Base-by-base conservation (phyloP, 23 red algal genomes). In the Pyropia yezoensis region DNA sequence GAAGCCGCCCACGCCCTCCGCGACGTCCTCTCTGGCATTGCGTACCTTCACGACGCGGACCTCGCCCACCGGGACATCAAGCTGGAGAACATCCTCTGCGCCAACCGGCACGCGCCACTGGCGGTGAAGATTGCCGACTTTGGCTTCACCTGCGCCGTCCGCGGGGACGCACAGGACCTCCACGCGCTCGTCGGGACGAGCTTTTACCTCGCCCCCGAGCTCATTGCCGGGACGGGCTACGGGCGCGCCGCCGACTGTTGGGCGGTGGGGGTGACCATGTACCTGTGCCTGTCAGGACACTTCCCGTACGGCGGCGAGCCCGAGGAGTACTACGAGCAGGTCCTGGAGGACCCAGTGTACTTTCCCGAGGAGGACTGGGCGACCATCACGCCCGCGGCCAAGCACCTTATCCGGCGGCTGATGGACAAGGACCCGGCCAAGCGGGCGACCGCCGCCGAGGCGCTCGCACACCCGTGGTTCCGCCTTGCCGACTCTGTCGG, bases 11-110 rank as follows among this genome's bases (percentile, higher is more conserved):
- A 65, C 62, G 56, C 74, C 18, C 71, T 84, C 68, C 27, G 17
- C 23, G 89, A 82, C 62, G 80, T 95, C 66, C 65, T 85, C 23
- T 50, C 61, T 19, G 89, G 78, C 18, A 74, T 95, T 24, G 68
- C 75, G 33, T 95, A 85, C 66, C 54, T 95, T 26, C 89, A 95
- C 54, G 79, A 79, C 39, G 71, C 67, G 32, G 49, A 71, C 49
- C 86, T 78, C 27, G 74, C 86, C 7, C 89, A 95, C 54, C 74
- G 78, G 21, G 89, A 95, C 49, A 62, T 95, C 62, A 95, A 95
- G 59, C 89, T 80, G 1, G 80, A 87, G 56, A 95, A 95, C 49
- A 76, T 83, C 57, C 71, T 95, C 29, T 56, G 86, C 39, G 63
- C 66, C 14, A 22, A 25, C 3, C 14, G 18, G 18, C 39, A 83